Evolutionary conservation across 1,284 basidiomycete genomes (phyloP), one percentile per base, ranked within the genome.

Genomic region (Ceratobasidium sp.): DNA sequence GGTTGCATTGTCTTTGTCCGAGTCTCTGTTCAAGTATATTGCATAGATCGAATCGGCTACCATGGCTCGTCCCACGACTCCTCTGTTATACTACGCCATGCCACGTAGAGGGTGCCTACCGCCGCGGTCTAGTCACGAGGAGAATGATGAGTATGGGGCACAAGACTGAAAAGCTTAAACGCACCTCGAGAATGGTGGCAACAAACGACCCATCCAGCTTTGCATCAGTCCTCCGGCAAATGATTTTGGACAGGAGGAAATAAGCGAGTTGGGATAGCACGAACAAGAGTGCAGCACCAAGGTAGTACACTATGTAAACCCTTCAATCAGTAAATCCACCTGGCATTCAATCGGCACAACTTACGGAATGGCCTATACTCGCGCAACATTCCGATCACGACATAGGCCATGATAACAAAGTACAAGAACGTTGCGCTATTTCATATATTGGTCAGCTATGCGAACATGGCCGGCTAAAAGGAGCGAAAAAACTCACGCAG

Each of bases 61-160:
- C 64, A 69, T 10, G 64, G 64, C 64, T 69, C 64, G 41, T 69
- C 64, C 64, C 64, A 69, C 10, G 64, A 69, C 52, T 69, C 89
- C 87, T 93, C 92, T 14, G 92, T 93, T 75, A 93, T 93, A 78
- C 89, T 89, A 79, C 84, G 85, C 94, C 94, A 96, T 28, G 87
- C 93, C 18, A 90, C 78, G 79, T 88, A 94, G 21, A 96, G 76
- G 14, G 87, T 82, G n/a, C 84, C 85, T 0, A 95, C 86, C 0
- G 90, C 81, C 0, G 86, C 88, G 0, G 92, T 92, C 78, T 82
- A 77, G 8, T 18, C 32, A 5, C 1, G 16, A 1, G n/a, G 55
- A 32, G 28, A 70, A 32, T 14, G 36, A 39, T 41, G 14, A 28
- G 48, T 5, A 9, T n/a, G n/a, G 34, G 26, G 26, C 4, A n/a